Conservation (phyloP, 257 asterid genomes). For the Solanum arcanum region DNA sequence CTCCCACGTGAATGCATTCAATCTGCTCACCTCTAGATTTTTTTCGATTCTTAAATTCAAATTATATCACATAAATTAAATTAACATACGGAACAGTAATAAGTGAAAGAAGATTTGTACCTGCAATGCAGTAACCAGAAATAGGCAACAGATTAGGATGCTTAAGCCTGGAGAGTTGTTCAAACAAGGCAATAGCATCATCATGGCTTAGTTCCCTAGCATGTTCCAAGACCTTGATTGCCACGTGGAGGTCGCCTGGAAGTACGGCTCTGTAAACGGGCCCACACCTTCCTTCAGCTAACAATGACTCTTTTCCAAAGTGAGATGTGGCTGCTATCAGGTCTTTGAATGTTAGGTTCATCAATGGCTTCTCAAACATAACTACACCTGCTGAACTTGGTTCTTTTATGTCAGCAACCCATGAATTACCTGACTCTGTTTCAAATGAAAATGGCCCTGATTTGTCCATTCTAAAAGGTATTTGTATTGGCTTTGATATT, state of each 20-base stretch:
- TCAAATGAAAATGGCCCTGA: conserved; percentile 91
- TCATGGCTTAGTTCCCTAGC: conserved; percentile 42
- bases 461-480: conserved; percentile 56
- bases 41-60: fast-evolving
- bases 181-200: conserved; percentile 64
- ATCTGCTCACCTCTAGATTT: neutral
- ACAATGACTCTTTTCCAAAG: conserved; percentile 80
- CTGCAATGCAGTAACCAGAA: conserved; percentile 91
- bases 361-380: conserved; percentile 94
- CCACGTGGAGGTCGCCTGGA: conserved; percentile 94
- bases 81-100: too few relatives aligned
- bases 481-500: conserved; percentile 65
- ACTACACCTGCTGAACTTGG: conserved; percentile 81
- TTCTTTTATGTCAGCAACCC: conserved; percentile 88
- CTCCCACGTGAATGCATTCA: conserved; percentile 63
- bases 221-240: conserved; percentile 78
- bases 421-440: conserved; percentile 86
- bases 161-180: conserved; percentile 56
- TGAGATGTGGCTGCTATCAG: conserved; percentile 80
- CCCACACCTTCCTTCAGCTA: conserved; percentile 81
- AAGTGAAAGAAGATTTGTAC: conserved; percentile 11
- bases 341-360: conserved; percentile 90
- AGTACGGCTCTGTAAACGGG: conserved; percentile 89
- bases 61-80: too few relatives aligned
- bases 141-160: conserved; percentile 76